Base-by-base conservation (phyloP, 768 basidiomycete species). In the Lentinula raphanica region DNA sequence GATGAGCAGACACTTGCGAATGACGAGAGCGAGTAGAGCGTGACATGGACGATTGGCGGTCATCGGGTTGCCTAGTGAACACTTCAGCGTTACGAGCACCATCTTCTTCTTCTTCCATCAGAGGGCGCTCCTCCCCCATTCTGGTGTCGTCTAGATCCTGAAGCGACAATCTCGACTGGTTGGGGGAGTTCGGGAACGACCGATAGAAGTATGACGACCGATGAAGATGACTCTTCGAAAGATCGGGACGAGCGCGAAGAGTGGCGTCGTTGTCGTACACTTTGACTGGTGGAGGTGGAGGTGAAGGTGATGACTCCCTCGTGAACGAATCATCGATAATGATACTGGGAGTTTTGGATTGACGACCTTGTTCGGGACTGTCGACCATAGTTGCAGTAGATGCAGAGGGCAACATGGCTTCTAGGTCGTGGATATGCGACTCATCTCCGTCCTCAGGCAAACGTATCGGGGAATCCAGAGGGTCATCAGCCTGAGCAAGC, bases 401-500 rank as follows among this genome's bases (percentile, higher is more conserved):
- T 11, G 51, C 36, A 19, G 35, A 19, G 23, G 51, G 51, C 35
- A 53, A 13, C 21, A 36, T 25, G 23, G 31, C 35, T 39, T 53
- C 51, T 12, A 53, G 51, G 23, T 53, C 51, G 9, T 38, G 32
- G 12, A 53, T 36, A 27, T 38, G 51, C 35, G 36, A 39, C 35
- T 53, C 35, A 32, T 63, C 65, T 48, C 59, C 61, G 7, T 64
- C 65, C 50, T 66, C 68, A 15, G 62, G 36, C 38, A 61, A 56
- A 13, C 54, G 60, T 27, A 53, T 60, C 8, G 59, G 61, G 29
- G 54, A 42, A 13, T 60, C 55, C 31, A 56, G 58, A 40, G 76
- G 70, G 2, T 72, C 69, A 58, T 92, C 90, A 2, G 90, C 88
- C 58, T 81, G 82, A 0, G 90, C 80, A 7, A 97, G 79, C 0